Base-by-base conservation (phyloP, 2,329 filamentous ascomycete genomes). In the Calonectria crousiana region DNA sequence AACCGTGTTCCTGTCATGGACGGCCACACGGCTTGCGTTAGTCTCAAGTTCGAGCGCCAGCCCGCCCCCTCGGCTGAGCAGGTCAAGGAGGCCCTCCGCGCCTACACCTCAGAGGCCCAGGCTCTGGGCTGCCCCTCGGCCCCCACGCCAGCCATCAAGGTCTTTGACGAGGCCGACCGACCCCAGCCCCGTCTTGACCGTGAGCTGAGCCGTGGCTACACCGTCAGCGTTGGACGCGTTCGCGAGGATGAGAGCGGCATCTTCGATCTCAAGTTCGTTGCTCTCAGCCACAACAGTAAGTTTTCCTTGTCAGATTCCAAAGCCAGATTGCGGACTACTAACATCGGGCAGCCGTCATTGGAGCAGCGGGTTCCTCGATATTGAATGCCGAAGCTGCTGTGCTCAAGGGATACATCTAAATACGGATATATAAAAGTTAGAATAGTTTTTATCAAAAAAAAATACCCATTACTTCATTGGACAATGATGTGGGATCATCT, bases 1-100 rank as follows among this genome's bases (percentile, higher is more conserved):
- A 98, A 97, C 82, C 93, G 97, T 75, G 97, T 98, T 3, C 91
- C 95, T n/a, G 97, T 98, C 23, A 91, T 98, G 72, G 96, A 98
- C 83, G 97, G 97, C 56, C 97, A 98, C 87, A 97, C 94, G 70
- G 96, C 95, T n/a, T 98, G 96, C 83, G 95, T 98, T 13, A 97
- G 95, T 10, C 88, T 98, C 76, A 90, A 92, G 71, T 98, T 98
- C 85, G 91, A 92, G 83, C 92, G 92, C 80, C 91, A 93, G 47
- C 94, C 95, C 2, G 87, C 92, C 6, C 96, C 96, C 4, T 91
- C 88, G 32, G 93, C 92, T 0, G 93, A 95, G 79, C 89, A 95
- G 76, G 95, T 97, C 79, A 94, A 93, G 85, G 89, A 91, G 80
- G 96, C 95, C 1, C 88, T 98, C 88, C 90, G 94, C 73, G 90